Percentiles rank a stretch among this genome's conserved stretches.
Evolutionary conservation across 495 filamentous ascomycete genomes (phyloP).

Genomic region (Hypoxylon perforatum): DNA sequence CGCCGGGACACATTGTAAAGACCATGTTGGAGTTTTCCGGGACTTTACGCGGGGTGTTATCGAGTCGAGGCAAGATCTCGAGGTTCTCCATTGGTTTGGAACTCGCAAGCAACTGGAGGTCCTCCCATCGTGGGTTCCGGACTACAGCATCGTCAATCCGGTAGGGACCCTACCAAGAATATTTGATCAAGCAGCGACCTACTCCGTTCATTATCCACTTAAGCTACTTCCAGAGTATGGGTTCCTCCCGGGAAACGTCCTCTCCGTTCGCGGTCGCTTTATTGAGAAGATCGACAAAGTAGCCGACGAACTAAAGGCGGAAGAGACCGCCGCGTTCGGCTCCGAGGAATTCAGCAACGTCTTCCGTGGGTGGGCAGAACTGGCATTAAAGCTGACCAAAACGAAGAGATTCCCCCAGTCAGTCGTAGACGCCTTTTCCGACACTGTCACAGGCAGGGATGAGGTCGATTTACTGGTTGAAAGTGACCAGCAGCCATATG

Average conservation of each 20-base stretch:
- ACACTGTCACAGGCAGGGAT: slow-evolving; percentile 22
- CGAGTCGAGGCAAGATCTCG: slow-evolving; percentile 14
- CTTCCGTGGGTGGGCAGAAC: slow-evolving; percentile 14
- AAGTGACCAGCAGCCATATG: slow-evolving; percentile 8
- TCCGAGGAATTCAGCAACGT: slow-evolving; percentile 2
- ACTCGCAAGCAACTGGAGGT: not conserved
- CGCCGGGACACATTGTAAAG: slow-evolving; percentile 1
- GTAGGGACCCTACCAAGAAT: slow-evolving; percentile 23
- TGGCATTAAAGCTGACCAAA: slow-evolving; percentile 5
- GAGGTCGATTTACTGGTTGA: slow-evolving; percentile 18
- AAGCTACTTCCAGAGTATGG: slow-evolving; percentile 7
- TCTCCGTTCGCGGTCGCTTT: slow-evolving; percentile 5
- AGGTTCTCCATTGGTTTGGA: slow-evolving; percentile 26
- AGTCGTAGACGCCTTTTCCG: slow-evolving; percentile 16
- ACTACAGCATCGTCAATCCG: slow-evolving; percentile 20
- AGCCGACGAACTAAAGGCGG: slow-evolving; percentile 7
- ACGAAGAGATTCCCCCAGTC: slow-evolving; percentile 20
- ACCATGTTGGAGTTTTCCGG: slow-evolving; percentile 7
- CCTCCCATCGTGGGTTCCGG: slow-evolving; percentile 33
- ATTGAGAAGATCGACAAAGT: slow-evolving; percentile 11
- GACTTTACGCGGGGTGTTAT: slow-evolving; percentile 17
- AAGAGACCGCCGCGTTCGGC: not conserved
- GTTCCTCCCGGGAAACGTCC: slow-evolving; percentile 1
- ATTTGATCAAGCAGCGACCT: slow-evolving; percentile 12
- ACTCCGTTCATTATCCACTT: slow-evolving; percentile 28